A percentile compares a stretch with the other conserved stretches of the same genome.
These are phyloP conservation scores for Rhizopus sp. DNA, from an alignment of 371 early-diverging fungal genomes.

Conservation along the genomic window DNA sequence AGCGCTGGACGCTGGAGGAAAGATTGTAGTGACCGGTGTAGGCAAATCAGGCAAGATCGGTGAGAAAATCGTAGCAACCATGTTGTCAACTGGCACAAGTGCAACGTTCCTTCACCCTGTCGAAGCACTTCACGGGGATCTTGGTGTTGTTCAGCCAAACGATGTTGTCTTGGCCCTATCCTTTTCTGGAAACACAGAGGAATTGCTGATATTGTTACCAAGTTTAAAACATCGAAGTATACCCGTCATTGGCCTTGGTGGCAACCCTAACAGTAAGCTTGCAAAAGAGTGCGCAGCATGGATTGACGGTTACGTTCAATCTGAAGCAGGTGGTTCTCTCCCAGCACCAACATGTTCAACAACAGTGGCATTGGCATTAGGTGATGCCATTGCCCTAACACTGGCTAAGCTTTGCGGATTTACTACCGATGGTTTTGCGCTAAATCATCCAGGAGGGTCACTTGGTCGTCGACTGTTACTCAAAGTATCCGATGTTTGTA, in stretches of 20 bases:
- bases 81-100: constrained; percentile 59
- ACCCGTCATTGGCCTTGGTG: constrained; percentile 59
- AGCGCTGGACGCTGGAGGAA: constrained; percentile 45
- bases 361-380: constrained; percentile 60
- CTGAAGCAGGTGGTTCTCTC: constrained; percentile 50
- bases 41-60: constrained; percentile 69
- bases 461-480: constrained; percentile 50
- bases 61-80: constrained; percentile 66
- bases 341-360: constrained; percentile 68
- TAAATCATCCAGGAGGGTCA: constrained; percentile 67
- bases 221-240: constrained; percentile 47
- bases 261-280: constrained; percentile 50
- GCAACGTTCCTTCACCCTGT: constrained; percentile 64
- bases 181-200: constrained; percentile 66
- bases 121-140: constrained; percentile 69
- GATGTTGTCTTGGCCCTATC: constrained; percentile 65
- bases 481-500: constrained; percentile 40
- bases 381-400: constrained; percentile 62
- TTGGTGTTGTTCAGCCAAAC: constrained; percentile 51
- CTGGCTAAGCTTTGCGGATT: constrained; percentile 53
- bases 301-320: constrained; percentile 56
- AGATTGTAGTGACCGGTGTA: constrained; percentile 65
- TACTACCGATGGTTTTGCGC: constrained; percentile 55
- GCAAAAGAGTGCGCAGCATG: constrained; percentile 60
- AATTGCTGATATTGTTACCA: constrained; percentile 50